Evolutionary conservation across 2,329 filamentous ascomycete genomes (phyloP).

Genomic region (Ramularia collo-cygni): DNA sequence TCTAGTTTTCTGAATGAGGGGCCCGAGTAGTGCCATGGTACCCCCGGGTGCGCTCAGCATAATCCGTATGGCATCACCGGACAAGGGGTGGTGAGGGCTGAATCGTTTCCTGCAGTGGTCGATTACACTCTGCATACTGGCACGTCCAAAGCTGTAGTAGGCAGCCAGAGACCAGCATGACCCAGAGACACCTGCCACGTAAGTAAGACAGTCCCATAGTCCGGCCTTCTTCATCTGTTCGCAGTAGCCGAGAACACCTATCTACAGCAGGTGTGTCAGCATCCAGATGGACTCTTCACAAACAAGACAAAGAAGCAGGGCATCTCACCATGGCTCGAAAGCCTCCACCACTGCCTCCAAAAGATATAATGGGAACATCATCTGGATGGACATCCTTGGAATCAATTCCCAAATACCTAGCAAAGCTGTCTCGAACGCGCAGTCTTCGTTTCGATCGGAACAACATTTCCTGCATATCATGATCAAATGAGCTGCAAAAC

Average conservation of each 20-base stretch:
- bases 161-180: conserved; percentile 29
- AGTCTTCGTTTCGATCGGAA: conserved; percentile 22
- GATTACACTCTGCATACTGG: conserved; percentile 24
- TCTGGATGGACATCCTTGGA: conserved; percentile 25
- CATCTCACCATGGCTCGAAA: conserved; percentile 28
- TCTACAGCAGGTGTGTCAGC: too few species aligned
- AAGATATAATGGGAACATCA: conserved; percentile 27
- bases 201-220: conserved; percentile 29
- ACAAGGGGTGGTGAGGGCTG: conserved; percentile 29
- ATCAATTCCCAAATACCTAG: conserved; percentile 26
- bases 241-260: conserved; percentile 23
- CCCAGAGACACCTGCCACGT: conserved; percentile 28
- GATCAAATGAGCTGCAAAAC: too few species aligned
- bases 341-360: conserved; percentile 29
- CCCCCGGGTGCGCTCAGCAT: conserved; percentile 24
- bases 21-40: conserved; percentile 24
- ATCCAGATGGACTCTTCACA: too few species aligned
- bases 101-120: conserved; percentile 30
- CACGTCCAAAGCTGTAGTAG: conserved; percentile 29
- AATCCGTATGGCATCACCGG: conserved; percentile 27
- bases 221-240: conserved; percentile 26
- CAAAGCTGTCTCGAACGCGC: conserved; percentile 23
- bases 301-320: too few species aligned
- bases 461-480: conserved; percentile 8
- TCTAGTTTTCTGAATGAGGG: conserved; percentile 26